These are phyloP conservation scores for Picochlorum sp. DNA, from an alignment of 139 green algal genomes.

Conservation along the genomic window DNA sequence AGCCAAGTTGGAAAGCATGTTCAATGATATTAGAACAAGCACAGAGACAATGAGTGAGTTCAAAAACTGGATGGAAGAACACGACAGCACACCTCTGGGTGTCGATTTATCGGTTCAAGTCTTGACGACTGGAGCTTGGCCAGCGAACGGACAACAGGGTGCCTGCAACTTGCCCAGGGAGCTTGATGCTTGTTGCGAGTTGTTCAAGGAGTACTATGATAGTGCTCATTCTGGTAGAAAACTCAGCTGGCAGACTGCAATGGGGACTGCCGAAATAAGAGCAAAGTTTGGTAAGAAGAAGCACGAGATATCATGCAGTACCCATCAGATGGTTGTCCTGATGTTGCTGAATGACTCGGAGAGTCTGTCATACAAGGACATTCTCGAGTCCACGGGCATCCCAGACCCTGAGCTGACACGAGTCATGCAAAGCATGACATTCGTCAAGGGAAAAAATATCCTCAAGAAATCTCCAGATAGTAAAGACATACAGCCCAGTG, in stretches of 20 bases:
- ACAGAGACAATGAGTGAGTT: slow-evolving; percentile 80
- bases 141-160: slow-evolving; percentile 20
- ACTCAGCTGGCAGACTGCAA: slow-evolving; percentile 92
- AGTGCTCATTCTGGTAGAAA: slow-evolving; percentile 47
- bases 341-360: slow-evolving; percentile 91
- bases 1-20: slow-evolving; percentile 97
- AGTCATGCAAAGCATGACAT: slow-evolving; percentile 78
- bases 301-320: slow-evolving; percentile 87
- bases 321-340: slow-evolving; percentile 87
- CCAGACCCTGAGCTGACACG: slow-evolving; percentile 75
- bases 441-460: slow-evolving; percentile 90
- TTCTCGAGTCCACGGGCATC: slow-evolving; percentile 66
- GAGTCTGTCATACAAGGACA: slow-evolving; percentile 50
- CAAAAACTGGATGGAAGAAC: slow-evolving; percentile 35
- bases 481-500: slow-evolving; percentile 72
- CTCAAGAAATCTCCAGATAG: slow-evolving; percentile 76
- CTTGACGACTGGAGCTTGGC: slow-evolving; percentile 93
- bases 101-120: slow-evolving; percentile 83
- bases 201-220: slow-evolving; percentile 84
- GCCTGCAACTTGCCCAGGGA: slow-evolving; percentile 80
- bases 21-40: slow-evolving; percentile 93
- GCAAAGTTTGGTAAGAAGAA: slow-evolving; percentile 53
- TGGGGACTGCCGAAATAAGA: slow-evolving; percentile 88
- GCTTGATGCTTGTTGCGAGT: slow-evolving; percentile 59
- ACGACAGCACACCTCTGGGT: slow-evolving; percentile 30